Conservation (phyloP, 1,284 basidiomycete species). For the Rhodotorula sp. region DNA sequence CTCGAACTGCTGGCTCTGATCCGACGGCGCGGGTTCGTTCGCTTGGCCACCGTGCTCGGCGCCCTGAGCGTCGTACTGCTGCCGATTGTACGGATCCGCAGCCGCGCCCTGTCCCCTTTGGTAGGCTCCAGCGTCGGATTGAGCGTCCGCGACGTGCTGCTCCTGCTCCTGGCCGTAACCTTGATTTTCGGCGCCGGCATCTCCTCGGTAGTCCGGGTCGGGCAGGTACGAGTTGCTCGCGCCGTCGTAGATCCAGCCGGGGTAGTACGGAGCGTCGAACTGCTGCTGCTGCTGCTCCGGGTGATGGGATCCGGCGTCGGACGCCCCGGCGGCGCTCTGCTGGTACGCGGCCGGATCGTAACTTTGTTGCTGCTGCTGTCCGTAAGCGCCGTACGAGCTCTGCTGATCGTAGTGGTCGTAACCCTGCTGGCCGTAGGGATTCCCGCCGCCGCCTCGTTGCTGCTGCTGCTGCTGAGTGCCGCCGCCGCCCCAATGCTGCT, state of each 20-base stretch:
- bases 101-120: not conserved
- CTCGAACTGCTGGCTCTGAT: conserved; percentile 7
- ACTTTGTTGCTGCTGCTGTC: conserved; percentile 7
- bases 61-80: not conserved
- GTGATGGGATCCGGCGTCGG: not conserved
- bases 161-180: not conserved
- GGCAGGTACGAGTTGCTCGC: conserved; percentile 33
- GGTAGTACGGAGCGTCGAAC: conserved; percentile 32
- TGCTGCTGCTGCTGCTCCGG: not conserved
- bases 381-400: conserved; percentile 12
- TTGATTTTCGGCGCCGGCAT: not conserved
- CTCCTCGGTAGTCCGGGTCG: conserved; percentile 26
- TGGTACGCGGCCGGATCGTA: not conserved
- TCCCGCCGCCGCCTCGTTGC: too few species aligned
- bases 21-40: too few species aligned
- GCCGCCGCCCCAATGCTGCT: conserved; percentile 1
- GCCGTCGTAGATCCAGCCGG: conserved; percentile 37
- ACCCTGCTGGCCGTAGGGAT: not conserved
- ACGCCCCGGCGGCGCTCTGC: not conserved
- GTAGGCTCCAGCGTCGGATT: not conserved
- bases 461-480: not conserved
- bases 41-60: not conserved
- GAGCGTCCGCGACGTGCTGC: not conserved
- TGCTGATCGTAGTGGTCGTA: conserved; percentile 19
- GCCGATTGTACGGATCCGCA: not conserved